Evolutionary conservation across 2,329 filamentous ascomycete species (phyloP), one percentile per base, ranked within the genome.

Genomic region (Fusarium sp.): DNA sequence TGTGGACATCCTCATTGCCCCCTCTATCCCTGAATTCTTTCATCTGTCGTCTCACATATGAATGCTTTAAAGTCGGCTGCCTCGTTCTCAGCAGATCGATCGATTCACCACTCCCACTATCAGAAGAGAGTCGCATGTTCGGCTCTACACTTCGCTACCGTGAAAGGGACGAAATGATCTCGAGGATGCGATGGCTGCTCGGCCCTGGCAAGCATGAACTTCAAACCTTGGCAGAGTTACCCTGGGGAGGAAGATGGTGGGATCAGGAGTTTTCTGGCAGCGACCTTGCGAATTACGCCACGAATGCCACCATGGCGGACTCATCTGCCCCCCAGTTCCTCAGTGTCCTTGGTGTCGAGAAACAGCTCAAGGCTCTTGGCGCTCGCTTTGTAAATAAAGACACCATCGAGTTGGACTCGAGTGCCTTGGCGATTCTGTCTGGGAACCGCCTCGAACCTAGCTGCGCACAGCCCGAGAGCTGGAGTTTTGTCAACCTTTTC

Each of bases 401-500:
- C 0, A 61, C 42, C 3, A 20, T 64, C 5, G 61, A 64, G 14
- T 4, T 64, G 7, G 28, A 42, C 15, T 22, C 48, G 20, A 35
- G 18, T 33, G 26, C 28, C 5, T 35, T 42, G 7, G 12, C 14
- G 13, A 47, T 50, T 5, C 7, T 61, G 18, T 56, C 55, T 1
- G 55, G 30, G 6, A 7, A 18, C 6, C 22, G 31, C 6, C 7
- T 26, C 2, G 44, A 35, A 12, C 44, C 44, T 18, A 33, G 14
- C 5, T 42, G 28, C 18, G 7, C 16, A 3, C 54, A 64, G 3
- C 61, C 55, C 2, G 44, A 64, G 3, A 50, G 44, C 22, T 64
- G 61, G 61, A 64, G 61, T 11, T 64, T 61, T 36, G 22, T 64
- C 16, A 64, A 61, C 26, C 26, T 61, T 13, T 64, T 64, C 8